Evolutionary conservation across 371 early-diverging fungal genomes (phyloP), one percentile per base, ranked within the genome.

Genomic region (Zychaea mexicana): DNA sequence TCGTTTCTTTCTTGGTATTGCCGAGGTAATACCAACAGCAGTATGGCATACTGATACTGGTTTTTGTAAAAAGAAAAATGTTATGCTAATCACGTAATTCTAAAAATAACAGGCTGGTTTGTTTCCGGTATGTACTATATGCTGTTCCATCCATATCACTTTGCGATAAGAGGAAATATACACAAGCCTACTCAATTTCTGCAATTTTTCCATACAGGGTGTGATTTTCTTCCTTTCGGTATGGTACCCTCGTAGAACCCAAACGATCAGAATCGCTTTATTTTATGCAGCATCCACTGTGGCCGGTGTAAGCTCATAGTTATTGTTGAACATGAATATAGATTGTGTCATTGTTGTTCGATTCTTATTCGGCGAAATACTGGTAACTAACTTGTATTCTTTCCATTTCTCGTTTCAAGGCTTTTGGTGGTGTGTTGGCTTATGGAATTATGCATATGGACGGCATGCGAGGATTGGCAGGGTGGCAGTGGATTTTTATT

Each of bases 401-500:
- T 30, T 32, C 15, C 30, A 30, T 30, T 31, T 27, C 21, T 52
- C 12, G 19, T 57, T 26, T n/a, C n/a, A 66, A 79, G 76, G 80
- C 80, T 15, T 78, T 84, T 64, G 84, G 84, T 59, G 84, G 84
- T 66, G 76, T 82, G 4, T 60, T 76, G 67, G 77, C 87, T 39
- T 85, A 80, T 65, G 85, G 77, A 21, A 82, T 88, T 52, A 68
- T 72, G 62, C 77, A 82, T 52, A 82, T 90, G 77, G 78, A 88
- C 38, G 86, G 88, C n/a, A 13, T 73, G 30, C 58, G 30, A 24
- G 70, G 71, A 26, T 64, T 86, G 2, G 52, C 60, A 57, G 87
- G 82, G 0, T 89, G 89, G 62, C 86, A 86, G 60, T 85, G 85
- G 87, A 83, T 92, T 49, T 92, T 92, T 65, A 83, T 92, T 28